Evolutionary conservation across 2,329 filamentous ascomycete species (phyloP), one percentile per base, ranked within the genome.

Genomic region (Fusarium nanum): DNA sequence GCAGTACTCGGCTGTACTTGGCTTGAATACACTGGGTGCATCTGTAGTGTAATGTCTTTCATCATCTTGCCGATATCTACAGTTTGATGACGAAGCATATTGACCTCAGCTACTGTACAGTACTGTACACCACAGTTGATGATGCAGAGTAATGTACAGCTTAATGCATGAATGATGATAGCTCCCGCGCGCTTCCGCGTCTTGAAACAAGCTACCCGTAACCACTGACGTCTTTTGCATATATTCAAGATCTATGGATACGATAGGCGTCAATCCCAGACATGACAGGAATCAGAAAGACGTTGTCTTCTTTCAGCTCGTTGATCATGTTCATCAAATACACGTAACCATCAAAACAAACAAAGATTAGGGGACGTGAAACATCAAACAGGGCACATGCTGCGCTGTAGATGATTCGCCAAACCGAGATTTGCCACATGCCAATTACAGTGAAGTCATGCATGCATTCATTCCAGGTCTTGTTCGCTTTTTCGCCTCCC

Each of bases 381-480:
- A 68, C 58, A 44, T 62, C 56, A 52, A 71, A 70, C 63, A 64
- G 40, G 44, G 28, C 46, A 41, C 20, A 47, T 66, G 14, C 60
- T 66, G 66, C 22, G 63, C 25, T 46, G 28, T 37, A 37, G 34
- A 12, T 66, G 18, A 66, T 66, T 66, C 25, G 63, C 25, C 34
- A 22, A 7, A 30, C 23, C 34, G 7, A 16, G 10, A 58, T 73
- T 74, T 71, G 72, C 70, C 72, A 73, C 72, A 74, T 73, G 56
- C 70, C 61, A 62, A 56, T 48, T n/a, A 34, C 53, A 66, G 69
- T 64, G 56, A 74, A 72, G 61, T 62, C 72, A 68, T 64, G 30
- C 72, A 68, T 64, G 30, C 64, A 67, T 67, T 63, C 20, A 44
- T 57, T 41, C 20, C 45, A 28, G 28, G 28, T 28, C 28, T 12